Conservation (phyloP, 192 early-diverging fungal genomes). For the Rhizophagus clarus region DNA sequence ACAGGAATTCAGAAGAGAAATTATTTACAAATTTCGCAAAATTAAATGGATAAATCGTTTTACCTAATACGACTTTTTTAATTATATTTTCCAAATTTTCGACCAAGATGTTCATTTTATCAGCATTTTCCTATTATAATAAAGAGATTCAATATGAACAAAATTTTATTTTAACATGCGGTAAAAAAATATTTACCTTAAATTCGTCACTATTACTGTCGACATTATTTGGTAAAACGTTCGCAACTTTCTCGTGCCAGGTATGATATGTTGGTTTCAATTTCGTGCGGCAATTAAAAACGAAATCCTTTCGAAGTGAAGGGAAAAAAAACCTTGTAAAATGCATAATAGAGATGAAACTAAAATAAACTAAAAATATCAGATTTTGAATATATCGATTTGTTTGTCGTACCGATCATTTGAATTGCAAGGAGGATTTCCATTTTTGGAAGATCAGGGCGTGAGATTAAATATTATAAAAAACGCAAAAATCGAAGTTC, state of each 20-base stretch:
- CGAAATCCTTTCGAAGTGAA: neutral
- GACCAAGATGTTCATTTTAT: constrained; percentile 67
- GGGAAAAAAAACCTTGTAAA: neutral
- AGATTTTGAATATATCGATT: too few relatives aligned
- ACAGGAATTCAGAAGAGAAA: neutral
- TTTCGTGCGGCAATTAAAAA: neutral
- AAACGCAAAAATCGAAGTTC: neutral
- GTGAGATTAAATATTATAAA: neutral
- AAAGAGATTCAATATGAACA: constrained; percentile 2
- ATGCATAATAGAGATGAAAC: neutral
- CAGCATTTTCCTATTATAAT: constrained; percentile 68
- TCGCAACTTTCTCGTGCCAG: constrained; percentile 53
- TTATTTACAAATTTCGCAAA: too few relatives aligned
- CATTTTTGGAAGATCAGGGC: neutral
- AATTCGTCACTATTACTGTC: constrained; percentile 70
- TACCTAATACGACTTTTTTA: constrained; percentile 78
- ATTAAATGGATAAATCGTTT: neutral
- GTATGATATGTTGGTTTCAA: constrained; percentile 32
- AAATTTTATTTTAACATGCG: neutral
- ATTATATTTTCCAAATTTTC: constrained; percentile 64
- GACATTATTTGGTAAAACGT: constrained; percentile 69
- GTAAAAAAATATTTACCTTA: constrained; percentile 56
- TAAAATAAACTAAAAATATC: neutral
- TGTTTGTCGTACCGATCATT: neutral
- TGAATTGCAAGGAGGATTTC: neutral